phyloP scores from a whole-genome alignment of 257 asterid genomes.

The Cinchona pubescens region DNA sequence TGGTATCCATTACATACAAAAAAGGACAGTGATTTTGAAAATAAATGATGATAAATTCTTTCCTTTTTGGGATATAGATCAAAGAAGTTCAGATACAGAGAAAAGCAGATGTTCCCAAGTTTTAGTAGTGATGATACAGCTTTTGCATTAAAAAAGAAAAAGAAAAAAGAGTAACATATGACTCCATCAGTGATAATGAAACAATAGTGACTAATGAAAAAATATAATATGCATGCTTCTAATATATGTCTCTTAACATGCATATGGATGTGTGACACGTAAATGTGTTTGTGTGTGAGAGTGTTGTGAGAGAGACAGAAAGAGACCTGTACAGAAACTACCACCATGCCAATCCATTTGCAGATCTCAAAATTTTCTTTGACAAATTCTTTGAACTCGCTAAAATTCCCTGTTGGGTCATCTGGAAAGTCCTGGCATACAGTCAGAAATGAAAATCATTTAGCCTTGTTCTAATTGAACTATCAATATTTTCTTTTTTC shows the following conservation, averaged over 20 bases:
- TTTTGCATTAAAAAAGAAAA: no score
- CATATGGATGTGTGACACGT: not conserved
- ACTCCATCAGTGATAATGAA: not conserved
- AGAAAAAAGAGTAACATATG: not conserved
- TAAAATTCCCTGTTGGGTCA: slow-evolving; percentile 73
- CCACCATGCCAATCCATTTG: slow-evolving; percentile 76
- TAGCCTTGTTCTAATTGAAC: slow-evolving; percentile 7
- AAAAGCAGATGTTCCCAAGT: not conserved
- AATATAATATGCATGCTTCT: not conserved
- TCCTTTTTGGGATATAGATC: not conserved
- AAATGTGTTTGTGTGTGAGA: not conserved
- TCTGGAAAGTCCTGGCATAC: slow-evolving; percentile 74
- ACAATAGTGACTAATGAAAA: not conserved
- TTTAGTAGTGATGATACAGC: not conserved
- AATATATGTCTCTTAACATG: not conserved
- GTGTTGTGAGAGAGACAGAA: slow-evolving; percentile 19
- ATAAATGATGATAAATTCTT: not conserved
- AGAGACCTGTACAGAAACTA: slow-evolving; percentile 70
- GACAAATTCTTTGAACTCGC: slow-evolving; percentile 59
- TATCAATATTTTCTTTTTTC: not conserved
- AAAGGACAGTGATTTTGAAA: not conserved
- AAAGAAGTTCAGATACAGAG: not conserved
- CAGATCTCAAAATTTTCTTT: slow-evolving; percentile 69
- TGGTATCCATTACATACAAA: not conserved
- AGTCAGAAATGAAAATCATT: slow-evolving; percentile 9